These are phyloP conservation scores for Pseudonitzschia delicatissima DNA, from an alignment of 108 stramenopile species.

Conservation along the genomic window DNA sequence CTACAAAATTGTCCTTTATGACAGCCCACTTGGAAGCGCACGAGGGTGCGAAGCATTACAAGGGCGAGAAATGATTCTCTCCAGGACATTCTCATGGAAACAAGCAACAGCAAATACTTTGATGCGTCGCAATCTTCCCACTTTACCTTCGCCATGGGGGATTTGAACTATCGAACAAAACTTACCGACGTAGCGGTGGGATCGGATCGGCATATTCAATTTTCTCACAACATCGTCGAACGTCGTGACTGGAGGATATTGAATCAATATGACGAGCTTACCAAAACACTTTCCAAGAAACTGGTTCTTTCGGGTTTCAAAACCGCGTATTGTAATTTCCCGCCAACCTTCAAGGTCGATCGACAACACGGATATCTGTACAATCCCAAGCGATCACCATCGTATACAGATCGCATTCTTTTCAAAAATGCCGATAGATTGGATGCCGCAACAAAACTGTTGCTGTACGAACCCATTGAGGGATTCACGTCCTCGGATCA, in stretches of 20 bases:
- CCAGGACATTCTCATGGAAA: conserved; percentile 41
- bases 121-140: conserved; percentile 54
- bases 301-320: conserved; percentile 51
- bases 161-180: conserved; percentile 61
- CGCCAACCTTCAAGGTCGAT: conserved; percentile 83
- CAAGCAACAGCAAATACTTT: conserved; percentile 25
- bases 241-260: conserved; percentile 40
- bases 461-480: conserved; percentile 59
- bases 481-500: conserved; percentile 70
- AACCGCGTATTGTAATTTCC: conserved; percentile 69
- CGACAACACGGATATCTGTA: conserved; percentile 57
- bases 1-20: conserved; percentile 47
- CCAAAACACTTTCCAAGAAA: conserved; percentile 36
- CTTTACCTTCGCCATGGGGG: conserved; percentile 61
- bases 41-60: conserved; percentile 49
- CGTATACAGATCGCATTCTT: conserved; percentile 82
- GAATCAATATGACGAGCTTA: conserved; percentile 57
- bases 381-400: conserved; percentile 66
- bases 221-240: conserved; percentile 29
- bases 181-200: conserved; percentile 21
- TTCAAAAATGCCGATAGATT: conserved; percentile 63
- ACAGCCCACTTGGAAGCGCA: conserved; percentile 67
- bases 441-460: conserved; percentile 24
- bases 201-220: conserved; percentile 24
- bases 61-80: conserved; percentile 38